A percentile compares a stretch with the other conserved stretches of the same genome.
Evolutionary conservation across 495 filamentous ascomycete genomes (phyloP).

Genomic region (Achaetomiella virescens): DNA sequence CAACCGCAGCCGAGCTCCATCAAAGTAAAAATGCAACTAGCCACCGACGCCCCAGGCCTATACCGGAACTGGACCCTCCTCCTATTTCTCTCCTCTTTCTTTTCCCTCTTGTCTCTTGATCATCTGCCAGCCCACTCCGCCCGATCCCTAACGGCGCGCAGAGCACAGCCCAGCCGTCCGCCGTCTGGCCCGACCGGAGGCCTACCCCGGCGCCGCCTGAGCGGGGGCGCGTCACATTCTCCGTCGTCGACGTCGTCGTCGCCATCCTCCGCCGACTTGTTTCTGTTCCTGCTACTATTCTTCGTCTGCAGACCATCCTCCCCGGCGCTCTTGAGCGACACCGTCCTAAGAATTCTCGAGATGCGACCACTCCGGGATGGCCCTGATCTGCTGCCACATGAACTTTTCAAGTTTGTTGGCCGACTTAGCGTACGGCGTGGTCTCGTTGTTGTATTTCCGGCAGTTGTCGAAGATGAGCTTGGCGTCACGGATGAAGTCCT

Average conservation of each 20-base stretch:
- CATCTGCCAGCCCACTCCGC: not conserved
- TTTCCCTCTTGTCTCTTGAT: not conserved
- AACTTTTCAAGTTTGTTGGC: conserved; percentile 94
- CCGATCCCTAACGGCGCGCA: not conserved
- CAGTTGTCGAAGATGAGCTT: conserved; percentile 93
- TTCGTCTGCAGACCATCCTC: not conserved
- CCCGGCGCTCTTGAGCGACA: not conserved
- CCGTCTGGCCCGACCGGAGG: not conserved
- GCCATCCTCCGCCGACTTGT: not conserved
- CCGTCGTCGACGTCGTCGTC: not conserved
- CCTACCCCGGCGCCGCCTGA: conserved; percentile 2
- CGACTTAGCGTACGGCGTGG: conserved; percentile 87
- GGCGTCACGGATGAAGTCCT: conserved; percentile 90
- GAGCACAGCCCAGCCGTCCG: not conserved
- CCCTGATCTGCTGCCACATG: conserved; percentile 90
- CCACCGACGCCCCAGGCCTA: too few species aligned
- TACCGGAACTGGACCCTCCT: too few species aligned
- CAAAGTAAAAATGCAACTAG: too few species aligned
- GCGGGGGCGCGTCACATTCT: too few species aligned
- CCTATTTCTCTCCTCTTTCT: too few species aligned
- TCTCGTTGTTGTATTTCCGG: conserved; percentile 92
- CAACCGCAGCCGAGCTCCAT: too few species aligned
- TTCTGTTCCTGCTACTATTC: not conserved
- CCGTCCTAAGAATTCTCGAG: conserved; percentile 38
- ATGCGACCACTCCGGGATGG: conserved; percentile 93